phyloP scores from a whole-genome alignment of 805 yeast genomes.

The Wickerhamomyces strasburgensis region DNA sequence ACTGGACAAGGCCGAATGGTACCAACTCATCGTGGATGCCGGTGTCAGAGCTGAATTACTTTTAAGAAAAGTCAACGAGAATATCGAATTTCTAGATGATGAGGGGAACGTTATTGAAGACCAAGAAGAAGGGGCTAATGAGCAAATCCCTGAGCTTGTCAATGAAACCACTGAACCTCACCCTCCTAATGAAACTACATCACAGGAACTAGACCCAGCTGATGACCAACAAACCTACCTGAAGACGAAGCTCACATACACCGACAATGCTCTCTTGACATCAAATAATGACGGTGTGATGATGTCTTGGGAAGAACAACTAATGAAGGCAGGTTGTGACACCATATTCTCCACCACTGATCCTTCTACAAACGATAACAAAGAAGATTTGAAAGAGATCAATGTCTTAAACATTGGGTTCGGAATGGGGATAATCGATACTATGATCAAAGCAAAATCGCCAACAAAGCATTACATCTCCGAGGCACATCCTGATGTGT shows the following conservation, averaged over 20 bases:
- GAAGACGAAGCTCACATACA: conserved; percentile 60
- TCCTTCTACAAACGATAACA: conserved; percentile 12
- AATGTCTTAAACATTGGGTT: conserved; percentile 82
- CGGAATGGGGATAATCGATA: conserved; percentile 95
- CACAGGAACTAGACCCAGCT: conserved; percentile 44
- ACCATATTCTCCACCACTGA: conserved; percentile 50
- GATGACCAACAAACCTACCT: conserved; percentile 61
- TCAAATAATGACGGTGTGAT: conserved; percentile 84
- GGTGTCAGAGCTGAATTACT: conserved; percentile 88
- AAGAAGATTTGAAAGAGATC: conserved; percentile 33
- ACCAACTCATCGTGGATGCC: conserved; percentile 58
- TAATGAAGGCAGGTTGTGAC: conserved; percentile 79
- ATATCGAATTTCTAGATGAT: conserved; percentile 48
- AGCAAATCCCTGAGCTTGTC: conserved; percentile 9
- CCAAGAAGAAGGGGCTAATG: conserved; percentile 14
- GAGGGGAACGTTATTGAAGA: conserved; percentile 20
- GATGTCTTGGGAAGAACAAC: conserved; percentile 93
- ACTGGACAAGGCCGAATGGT: conserved; percentile 37
- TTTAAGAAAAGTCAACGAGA: conserved; percentile 63
- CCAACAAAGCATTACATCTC: conserved; percentile 80
- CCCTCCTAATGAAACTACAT: conserved; percentile 17
- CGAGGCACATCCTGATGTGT: conserved; percentile 93
- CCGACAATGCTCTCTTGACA: conserved; percentile 66
- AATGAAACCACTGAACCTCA: neutral
- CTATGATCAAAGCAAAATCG: conserved; percentile 52